phyloP scores from a whole-genome alignment of 768 basidiomycete genomes.

The Trametopsis cervina region DNA sequence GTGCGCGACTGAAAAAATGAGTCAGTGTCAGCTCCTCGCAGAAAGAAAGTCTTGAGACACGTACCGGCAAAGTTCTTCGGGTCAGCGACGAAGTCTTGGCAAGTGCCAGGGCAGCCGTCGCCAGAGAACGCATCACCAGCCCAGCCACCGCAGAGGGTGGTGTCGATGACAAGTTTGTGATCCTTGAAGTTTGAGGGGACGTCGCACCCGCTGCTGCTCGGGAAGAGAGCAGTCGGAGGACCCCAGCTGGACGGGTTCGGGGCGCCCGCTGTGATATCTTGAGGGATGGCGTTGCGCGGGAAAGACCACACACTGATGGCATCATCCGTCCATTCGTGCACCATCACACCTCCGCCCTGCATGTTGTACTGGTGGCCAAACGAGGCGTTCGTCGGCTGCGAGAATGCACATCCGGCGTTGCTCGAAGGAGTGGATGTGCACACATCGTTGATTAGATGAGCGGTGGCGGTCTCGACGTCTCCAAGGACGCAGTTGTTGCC shows the following conservation, averaged over 20 bases:
- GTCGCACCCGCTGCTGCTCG: slow-evolving; percentile 27
- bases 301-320: slow-evolving; percentile 46
- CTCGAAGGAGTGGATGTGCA: slow-evolving; percentile 25
- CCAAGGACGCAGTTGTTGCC: slow-evolving; percentile 31
- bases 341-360: slow-evolving; percentile 40
- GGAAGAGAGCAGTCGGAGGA: slow-evolving; percentile 32
- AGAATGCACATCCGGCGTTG: slow-evolving; percentile 37
- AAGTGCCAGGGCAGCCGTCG: slow-evolving; percentile 27
- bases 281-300: slow-evolving; percentile 28
- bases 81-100: slow-evolving; percentile 37
- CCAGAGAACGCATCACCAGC: slow-evolving; percentile 27
- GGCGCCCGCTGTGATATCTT: slow-evolving; percentile 26
- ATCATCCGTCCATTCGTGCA: slow-evolving; percentile 28
- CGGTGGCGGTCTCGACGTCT: slow-evolving; percentile 20
- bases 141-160: slow-evolving; percentile 40
- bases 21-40: background rate
- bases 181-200: slow-evolving; percentile 29
- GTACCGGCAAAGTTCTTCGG: slow-evolving; percentile 46
- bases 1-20: slow-evolving; percentile 35
- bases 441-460: slow-evolving; percentile 22
- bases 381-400: slow-evolving; percentile 24
- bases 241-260: slow-evolving; percentile 39
- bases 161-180: slow-evolving; percentile 34
- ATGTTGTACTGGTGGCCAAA: slow-evolving; percentile 38
- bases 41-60: slow-evolving; percentile 1